These are phyloP conservation scores for Macrocybe gigantea DNA, from an alignment of 768 basidiomycete species.

Conservation along the genomic window DNA sequence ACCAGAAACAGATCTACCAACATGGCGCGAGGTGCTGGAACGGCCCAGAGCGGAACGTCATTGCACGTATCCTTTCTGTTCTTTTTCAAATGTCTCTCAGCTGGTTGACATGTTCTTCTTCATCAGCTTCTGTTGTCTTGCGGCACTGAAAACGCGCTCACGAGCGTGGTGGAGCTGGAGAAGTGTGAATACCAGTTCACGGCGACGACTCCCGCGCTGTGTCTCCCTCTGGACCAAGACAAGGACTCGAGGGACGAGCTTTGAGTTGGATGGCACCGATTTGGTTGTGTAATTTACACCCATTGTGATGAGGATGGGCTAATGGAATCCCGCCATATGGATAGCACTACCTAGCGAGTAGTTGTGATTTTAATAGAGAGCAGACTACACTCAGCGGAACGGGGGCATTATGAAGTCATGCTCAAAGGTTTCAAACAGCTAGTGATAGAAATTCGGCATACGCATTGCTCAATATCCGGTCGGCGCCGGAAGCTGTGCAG, in stretches of 20 bases:
- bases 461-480: no score
- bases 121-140: slow-evolving; percentile 74
- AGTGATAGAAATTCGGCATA: no score
- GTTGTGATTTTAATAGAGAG: no score
- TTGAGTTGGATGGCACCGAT: slow-evolving; percentile 11
- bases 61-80: slow-evolving; percentile 36
- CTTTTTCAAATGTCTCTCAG: background rate
- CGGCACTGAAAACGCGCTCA: slow-evolving; percentile 77
- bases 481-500: no score
- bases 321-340: no score
- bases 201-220: slow-evolving; percentile 82
- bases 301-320: no score
- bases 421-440: no score
- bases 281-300: no score
- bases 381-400: no score
- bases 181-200: slow-evolving; percentile 94
- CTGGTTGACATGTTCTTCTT: slow-evolving; percentile 4
- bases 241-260: slow-evolving; percentile 35
- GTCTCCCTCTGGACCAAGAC: slow-evolving; percentile 47
- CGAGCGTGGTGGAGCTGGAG: slow-evolving; percentile 81
- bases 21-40: slow-evolving; percentile 93
- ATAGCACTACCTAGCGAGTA: no score
- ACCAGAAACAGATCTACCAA: slow-evolving; percentile 77
- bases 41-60: slow-evolving; percentile 83
- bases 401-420: no score